A percentile compares a stretch with the other conserved stretches of the same genome.
These are phyloP conservation scores for Starmera pachycereana DNA, from an alignment of 805 yeast genomes.

Conservation along the genomic window DNA sequence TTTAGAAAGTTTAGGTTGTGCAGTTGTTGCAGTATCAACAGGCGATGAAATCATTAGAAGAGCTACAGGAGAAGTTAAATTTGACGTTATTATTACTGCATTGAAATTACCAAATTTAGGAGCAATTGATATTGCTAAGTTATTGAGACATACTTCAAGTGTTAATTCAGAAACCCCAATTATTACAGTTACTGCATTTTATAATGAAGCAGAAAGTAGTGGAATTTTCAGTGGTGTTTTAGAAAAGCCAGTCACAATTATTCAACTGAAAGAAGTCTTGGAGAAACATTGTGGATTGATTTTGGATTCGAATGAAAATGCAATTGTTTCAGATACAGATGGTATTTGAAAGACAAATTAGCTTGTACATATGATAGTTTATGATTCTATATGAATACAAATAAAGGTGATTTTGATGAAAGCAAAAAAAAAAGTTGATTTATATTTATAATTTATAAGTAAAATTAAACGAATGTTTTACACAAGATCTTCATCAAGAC, in stretches of 20 bases:
- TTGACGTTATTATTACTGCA: constrained; percentile 77
- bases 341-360: constrained; percentile 19
- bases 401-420: no score
- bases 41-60: constrained; percentile 80
- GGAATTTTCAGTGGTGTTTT: constrained; percentile 52
- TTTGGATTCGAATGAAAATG: constrained; percentile 15
- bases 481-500: constrained; percentile 69
- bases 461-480: background rate
- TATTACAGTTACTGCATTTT: constrained; percentile 62
- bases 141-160: constrained; percentile 66
- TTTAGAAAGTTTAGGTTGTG: constrained; percentile 64
- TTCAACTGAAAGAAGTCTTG: constrained; percentile 10
- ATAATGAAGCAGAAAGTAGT: constrained; percentile 47
- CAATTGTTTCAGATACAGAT: constrained; percentile 24
- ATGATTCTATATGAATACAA: no score
- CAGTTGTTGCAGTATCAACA: constrained; percentile 63
- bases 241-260: constrained; percentile 50
- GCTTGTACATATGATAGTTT: no score
- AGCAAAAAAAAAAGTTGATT: no score
- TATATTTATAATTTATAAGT: background rate
- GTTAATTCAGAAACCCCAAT: constrained; percentile 72
- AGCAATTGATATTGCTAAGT: constrained; percentile 66
- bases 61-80: constrained; percentile 73
- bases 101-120: constrained; percentile 56
- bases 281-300: constrained; percentile 19